These are phyloP conservation scores for Pichia sp. DNA, from an alignment of 1,139 yeast genomes.

Conservation along the genomic window DNA sequence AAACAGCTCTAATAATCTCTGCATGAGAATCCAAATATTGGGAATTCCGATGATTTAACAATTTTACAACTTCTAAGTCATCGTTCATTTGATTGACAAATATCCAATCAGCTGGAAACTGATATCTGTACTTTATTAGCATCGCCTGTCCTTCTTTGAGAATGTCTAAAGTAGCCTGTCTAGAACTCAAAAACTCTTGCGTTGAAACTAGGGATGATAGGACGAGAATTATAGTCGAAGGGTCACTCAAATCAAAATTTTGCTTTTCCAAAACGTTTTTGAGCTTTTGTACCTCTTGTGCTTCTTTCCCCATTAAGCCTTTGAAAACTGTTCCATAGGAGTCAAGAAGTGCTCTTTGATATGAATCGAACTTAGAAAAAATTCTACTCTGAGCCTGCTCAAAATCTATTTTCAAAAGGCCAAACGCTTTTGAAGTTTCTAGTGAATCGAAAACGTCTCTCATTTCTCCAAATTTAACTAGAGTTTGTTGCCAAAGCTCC, in stretches of 20 bases:
- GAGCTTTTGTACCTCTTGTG: constrained; percentile 30
- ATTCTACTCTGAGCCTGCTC: constrained; percentile 54
- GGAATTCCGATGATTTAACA: constrained; percentile 42
- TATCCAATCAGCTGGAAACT: constrained; percentile 55
- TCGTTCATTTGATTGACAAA: constrained; percentile 61
- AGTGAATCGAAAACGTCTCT: constrained; percentile 52
- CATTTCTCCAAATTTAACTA: constrained; percentile 44
- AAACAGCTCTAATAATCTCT: constrained; percentile 32
- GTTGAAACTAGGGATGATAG: constrained; percentile 36
- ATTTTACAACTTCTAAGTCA: constrained; percentile 42
- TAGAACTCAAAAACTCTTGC: not conserved
- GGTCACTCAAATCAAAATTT: constrained; percentile 36
- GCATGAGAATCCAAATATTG: constrained; percentile 32
- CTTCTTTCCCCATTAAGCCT: constrained; percentile 30
- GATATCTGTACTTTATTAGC: constrained; percentile 44
- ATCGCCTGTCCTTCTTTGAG: constrained; percentile 46
- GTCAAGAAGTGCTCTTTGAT: constrained; percentile 48
- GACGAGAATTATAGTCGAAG: constrained; percentile 36
- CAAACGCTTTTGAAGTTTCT: constrained; percentile 39
- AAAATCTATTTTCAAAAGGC: constrained; percentile 43
- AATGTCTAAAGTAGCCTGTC: constrained; percentile 15
- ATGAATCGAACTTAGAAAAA: constrained; percentile 51
- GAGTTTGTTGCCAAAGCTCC: constrained; percentile 44
- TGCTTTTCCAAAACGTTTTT: constrained; percentile 36
- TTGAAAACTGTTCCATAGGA: constrained; percentile 42